Conservation (phyloP, 495 filamentous ascomycete genomes). For the Articulospora tetracladia region DNA sequence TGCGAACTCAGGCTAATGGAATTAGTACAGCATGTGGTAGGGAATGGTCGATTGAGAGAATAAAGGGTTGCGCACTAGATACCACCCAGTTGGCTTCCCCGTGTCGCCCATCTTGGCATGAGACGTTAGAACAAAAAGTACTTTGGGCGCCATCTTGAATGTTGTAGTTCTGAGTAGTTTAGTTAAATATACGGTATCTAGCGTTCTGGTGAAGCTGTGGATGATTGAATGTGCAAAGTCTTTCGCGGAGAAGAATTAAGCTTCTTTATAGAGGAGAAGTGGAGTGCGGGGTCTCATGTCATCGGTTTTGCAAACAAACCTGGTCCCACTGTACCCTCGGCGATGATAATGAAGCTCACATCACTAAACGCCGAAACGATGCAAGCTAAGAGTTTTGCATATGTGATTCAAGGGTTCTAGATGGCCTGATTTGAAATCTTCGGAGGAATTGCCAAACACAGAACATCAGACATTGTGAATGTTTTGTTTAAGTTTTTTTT, state of each 20-base stretch:
- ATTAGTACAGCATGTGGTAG: neutral
- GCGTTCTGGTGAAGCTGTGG: neutral
- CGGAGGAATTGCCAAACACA: too few species aligned
- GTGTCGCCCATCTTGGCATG: constrained; percentile 48
- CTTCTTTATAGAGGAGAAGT: neutral
- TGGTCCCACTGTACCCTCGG: too few species aligned
- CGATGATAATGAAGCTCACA: too few species aligned
- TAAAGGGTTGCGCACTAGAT: constrained; percentile 40
- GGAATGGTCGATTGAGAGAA: neutral
- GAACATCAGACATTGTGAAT: too few species aligned
- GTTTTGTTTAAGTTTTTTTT: too few species aligned
- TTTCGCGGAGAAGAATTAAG: neutral
- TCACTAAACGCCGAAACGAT: neutral
- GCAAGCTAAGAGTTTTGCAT: neutral
- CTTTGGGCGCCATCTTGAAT: constrained; percentile 39
- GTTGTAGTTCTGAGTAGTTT: neutral
- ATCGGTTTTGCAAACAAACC: too few species aligned
- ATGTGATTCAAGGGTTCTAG: neutral
- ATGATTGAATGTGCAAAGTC: neutral
- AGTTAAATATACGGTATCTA: neutral
- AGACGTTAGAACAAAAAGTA: constrained; percentile 69
- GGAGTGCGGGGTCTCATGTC: too few species aligned
- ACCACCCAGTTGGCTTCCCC: constrained; percentile 62
- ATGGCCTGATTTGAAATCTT: neutral
- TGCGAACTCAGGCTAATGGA: constrained; percentile 60